Percentiles rank a stretch among this genome's conserved stretches.
These are phyloP conservation scores for Novakomyces olei DNA, from an alignment of 805 yeast genomes.

Conservation along the genomic window DNA sequence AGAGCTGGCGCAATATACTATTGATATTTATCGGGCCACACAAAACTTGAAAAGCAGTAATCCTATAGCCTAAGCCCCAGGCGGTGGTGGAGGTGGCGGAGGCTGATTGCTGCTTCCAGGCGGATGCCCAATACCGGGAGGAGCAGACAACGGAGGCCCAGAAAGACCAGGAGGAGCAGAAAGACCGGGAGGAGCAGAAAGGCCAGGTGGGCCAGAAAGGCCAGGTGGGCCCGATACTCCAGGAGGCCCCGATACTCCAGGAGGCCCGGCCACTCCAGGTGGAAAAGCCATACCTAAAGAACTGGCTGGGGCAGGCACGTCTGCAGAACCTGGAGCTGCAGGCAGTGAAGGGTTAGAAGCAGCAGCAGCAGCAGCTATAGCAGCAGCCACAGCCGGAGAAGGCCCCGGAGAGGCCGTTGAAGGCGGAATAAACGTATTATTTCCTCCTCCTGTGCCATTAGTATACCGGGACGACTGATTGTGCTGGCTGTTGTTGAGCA, in stretches of 20 bases:
- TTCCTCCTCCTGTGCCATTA: neutral
- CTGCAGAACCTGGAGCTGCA: too few species aligned
- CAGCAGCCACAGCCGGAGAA: neutral
- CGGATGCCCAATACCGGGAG: too few species aligned
- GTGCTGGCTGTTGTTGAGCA: neutral
- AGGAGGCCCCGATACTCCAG: neutral
- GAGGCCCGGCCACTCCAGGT: neutral
- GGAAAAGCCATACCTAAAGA: too few species aligned
- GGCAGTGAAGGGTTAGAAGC: slow-evolving; percentile 1
- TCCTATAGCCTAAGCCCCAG: too few species aligned
- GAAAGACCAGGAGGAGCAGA: too few species aligned
- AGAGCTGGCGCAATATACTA: too few species aligned
- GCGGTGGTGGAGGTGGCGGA: too few species aligned
- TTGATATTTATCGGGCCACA: too few species aligned
- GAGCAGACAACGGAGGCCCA: too few species aligned
- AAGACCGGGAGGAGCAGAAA: neutral
- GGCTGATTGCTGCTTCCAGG: too few species aligned
- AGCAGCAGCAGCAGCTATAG: neutral
- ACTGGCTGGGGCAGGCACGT: too few species aligned
- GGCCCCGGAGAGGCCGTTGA: neutral
- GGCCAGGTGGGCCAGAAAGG: neutral
- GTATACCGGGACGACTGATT: neutral
- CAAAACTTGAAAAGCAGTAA: too few species aligned
- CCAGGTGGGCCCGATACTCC: neutral
- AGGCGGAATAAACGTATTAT: neutral